Percentiles rank a stretch among this genome's conserved stretches.
Evolutionary conservation across 2,329 filamentous ascomycete genomes (phyloP).

Genomic region (Hypomyces rosellus): DNA sequence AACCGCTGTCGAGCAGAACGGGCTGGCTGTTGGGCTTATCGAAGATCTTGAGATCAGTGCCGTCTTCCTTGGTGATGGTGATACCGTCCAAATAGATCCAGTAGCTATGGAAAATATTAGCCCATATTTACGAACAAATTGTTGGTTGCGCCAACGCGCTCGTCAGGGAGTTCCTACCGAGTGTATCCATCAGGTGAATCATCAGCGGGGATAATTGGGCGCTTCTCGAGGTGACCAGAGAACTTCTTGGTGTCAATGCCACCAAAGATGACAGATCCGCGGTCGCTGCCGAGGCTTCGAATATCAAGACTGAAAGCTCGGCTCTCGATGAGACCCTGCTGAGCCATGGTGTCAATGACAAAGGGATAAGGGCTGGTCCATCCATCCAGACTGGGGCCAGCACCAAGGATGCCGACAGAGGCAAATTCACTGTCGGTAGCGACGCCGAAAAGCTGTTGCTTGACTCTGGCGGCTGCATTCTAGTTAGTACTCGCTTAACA

Average conservation of each 20-base stretch:
- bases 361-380: conserved; percentile 30
- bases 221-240: conserved; percentile 45
- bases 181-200: conserved; percentile 28
- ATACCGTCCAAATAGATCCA: conserved; percentile 36
- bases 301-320: conserved; percentile 31
- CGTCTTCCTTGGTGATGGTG: conserved; percentile 26
- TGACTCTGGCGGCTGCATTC: conserved; percentile 22
- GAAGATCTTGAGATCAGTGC: conserved; percentile 40
- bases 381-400: conserved; percentile 26
- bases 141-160: too few species aligned
- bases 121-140: too few species aligned
- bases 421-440: conserved; percentile 25
- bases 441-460: conserved; percentile 31
- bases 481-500: neutral
- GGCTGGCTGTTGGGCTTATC: conserved; percentile 29
- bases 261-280: conserved; percentile 42
- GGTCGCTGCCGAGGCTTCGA: conserved; percentile 24
- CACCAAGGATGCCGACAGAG: conserved; percentile 29
- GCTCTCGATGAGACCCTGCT: conserved; percentile 31
- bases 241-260: conserved; percentile 53
- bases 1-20: conserved; percentile 60
- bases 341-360: conserved; percentile 28
- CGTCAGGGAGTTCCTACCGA: conserved; percentile 11
- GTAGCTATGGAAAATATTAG: conserved; percentile 20
- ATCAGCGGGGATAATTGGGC: conserved; percentile 46